These are phyloP conservation scores for Nicotiana paniculata DNA, from an alignment of 257 asterid genomes.

Conservation along the genomic window DNA sequence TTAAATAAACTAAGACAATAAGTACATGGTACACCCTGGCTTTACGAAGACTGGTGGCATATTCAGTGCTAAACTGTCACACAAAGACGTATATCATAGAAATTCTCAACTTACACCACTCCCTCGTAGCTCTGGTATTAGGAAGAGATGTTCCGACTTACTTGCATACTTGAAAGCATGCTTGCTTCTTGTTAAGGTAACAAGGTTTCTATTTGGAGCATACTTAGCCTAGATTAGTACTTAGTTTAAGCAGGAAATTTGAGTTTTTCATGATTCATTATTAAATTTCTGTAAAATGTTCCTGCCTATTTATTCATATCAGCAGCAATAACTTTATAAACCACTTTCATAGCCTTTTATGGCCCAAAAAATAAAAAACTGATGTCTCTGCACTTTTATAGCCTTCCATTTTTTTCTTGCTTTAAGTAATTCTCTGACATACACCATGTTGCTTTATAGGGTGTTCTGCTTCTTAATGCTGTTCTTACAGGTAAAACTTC, in stretches of 20 bases:
- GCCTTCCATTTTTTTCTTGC: not conserved
- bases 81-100: not conserved
- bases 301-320: not conserved
- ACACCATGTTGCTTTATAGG: conserved; percentile 38
- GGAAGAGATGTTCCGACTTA: not conserved
- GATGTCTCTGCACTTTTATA: not conserved
- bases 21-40: not conserved
- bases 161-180: not conserved
- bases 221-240: not conserved
- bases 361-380: too few relatives aligned
- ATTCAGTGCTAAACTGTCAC: not conserved
- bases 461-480: conserved; percentile 91
- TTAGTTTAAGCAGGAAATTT: not conserved
- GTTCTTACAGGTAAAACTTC: conserved; percentile 72
- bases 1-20: not conserved
- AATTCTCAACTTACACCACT: not conserved
- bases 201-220: not conserved
- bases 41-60: not conserved
- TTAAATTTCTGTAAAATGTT: not conserved
- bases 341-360: not conserved
- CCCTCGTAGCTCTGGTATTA: not conserved
- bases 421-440: conserved; percentile 16
- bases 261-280: not conserved
- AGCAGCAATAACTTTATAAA: not conserved
- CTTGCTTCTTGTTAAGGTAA: conserved; percentile 1